Evolutionary conservation across 371 early-diverging fungal species (phyloP), one percentile per base, ranked within the genome.

Genomic region (Mucor saturninus): DNA sequence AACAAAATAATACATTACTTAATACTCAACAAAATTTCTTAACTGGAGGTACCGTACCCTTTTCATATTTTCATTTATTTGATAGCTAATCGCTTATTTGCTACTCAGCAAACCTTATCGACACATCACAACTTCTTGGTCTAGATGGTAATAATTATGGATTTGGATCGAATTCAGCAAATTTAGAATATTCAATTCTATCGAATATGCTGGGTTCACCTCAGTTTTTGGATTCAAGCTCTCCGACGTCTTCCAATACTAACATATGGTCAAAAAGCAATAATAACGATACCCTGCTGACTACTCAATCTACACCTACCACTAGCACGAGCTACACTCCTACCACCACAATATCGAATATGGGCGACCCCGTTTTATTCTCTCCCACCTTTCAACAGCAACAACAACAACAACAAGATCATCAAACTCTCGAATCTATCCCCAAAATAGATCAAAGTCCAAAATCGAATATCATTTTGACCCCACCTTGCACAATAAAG

Each of bases 111-210:
- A 59, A 39, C 50, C 59, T 59, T 59, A 59, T 59, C 38, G 58
- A 58, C 14, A 28, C 58, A 13, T 46, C 37, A 10, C 58, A 58
- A n/a, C 26, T 58, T 11, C 38, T 58, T 21, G 58, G 58, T 28
- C 29, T 58, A 38, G 49, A 58, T 58, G 28, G 26, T 32, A 58
- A 15, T 37, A 58, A 81, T 52, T 79, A 80, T 67, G 87, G 83
- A 60, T 95, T 95, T 79, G 93, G 91, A 53, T 94, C 95, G 1
- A 93, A 92, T 49, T 83, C 92, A 31, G 79, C 91, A 66, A 94
- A 92, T 69, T 85, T 93, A 13, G 96, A 96, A 73, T 93, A 94
- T 67, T 86, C 91, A 6, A 87, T 94, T 35, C 74, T 95, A 26
- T 91, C 92, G 9, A 92, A 83, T 66, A 94, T 95, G 94, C 79